Percentiles rank a stretch among this genome's conserved stretches.
These are phyloP conservation scores for Talaromyces sp. DNA, from an alignment of 2,329 filamentous ascomycete species.

Conservation along the genomic window DNA sequence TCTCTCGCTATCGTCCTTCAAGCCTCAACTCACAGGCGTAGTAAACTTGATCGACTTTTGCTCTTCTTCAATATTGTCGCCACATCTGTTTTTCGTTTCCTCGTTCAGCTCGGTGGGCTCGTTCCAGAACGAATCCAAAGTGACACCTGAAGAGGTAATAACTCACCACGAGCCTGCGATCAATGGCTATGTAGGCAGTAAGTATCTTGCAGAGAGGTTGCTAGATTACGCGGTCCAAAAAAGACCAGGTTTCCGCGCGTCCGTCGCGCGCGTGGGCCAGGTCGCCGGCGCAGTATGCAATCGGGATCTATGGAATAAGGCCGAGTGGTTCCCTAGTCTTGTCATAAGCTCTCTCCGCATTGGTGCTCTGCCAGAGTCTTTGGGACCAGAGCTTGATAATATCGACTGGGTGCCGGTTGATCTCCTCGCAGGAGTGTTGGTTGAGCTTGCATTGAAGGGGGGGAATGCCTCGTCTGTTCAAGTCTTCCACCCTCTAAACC, in stretches of 20 bases:
- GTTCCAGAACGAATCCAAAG: conserved; percentile 8
- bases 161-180: neutral
- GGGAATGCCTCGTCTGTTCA: neutral
- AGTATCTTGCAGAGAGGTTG: conserved; percentile 26
- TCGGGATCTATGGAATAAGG: conserved; percentile 35
- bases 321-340: conserved; percentile 42
- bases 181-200: conserved; percentile 27
- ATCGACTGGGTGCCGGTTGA: conserved; percentile 47
- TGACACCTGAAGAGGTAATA: conserved; percentile 17
- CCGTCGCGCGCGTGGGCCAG: conserved; percentile 25
- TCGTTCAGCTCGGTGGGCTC: conserved; percentile 7
- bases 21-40: conserved; percentile 7
- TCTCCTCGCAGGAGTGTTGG: conserved; percentile 31
- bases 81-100: conserved; percentile 10
- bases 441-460: conserved; percentile 22
- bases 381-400: conserved; percentile 27
- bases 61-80: neutral
- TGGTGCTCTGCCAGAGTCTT: conserved; percentile 31
- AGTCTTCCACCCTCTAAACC: conserved; percentile 18
- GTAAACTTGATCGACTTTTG: conserved; percentile 7
- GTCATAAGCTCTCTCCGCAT: conserved; percentile 36
- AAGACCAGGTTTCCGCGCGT: conserved; percentile 9
- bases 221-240: conserved; percentile 18
- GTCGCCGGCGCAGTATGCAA: conserved; percentile 21
- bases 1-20: conserved; percentile 7